Evolutionary conservation across 2,329 filamentous ascomycete species (phyloP), one percentile per base, ranked within the genome.

Genomic region (Neoascochyta sp.): DNA sequence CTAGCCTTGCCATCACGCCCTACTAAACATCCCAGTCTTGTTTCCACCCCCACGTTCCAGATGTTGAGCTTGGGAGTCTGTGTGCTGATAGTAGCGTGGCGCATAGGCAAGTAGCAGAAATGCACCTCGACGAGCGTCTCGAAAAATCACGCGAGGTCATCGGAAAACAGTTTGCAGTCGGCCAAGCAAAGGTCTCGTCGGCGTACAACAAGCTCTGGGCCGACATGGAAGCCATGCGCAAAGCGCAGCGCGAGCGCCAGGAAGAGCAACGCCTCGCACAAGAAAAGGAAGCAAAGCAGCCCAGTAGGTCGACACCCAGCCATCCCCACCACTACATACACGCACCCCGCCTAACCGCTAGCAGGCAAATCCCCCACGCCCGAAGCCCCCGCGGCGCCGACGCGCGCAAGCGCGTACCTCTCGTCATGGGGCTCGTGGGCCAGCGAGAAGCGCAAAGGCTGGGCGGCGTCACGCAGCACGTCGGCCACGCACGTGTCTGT

Each of bases 81-180:
- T 53, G 54, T 60, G 44, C 57, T 61, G 47, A 61, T 61, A 25
- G 29, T 60, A 26, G 54, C 57, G 36, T 60, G 54, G 51, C 54
- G 55, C 36, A 30, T 57, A 59, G 55, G 45, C 92, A 96, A 64
- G 86, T 98, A 27, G 84, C 90, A 45, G 90, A 96, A 39, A 74
- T 96, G 27, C 89, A 96, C 58, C 74, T 96, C 2, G 92, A 98
- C 58, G 92, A 96, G 58, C 79, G 86, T 7, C 80, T 96, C 36
- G 82, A 85, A 1, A 81, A 86, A 38, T 85, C 88, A 7, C 78
- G 81, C 32, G 92, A 96, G 60, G 84, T 82, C 0, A 72, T 96
- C 3, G 87, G 86, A n/a, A 81, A 89, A 38, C 89, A 94, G 50
- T 62, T 95, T n/a, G 84, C 86, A 4, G 86, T 83, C 1, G 89